phyloP scores from a whole-genome alignment of 352 stramenopile genomes.

The Blastocystis sp. region DNA sequence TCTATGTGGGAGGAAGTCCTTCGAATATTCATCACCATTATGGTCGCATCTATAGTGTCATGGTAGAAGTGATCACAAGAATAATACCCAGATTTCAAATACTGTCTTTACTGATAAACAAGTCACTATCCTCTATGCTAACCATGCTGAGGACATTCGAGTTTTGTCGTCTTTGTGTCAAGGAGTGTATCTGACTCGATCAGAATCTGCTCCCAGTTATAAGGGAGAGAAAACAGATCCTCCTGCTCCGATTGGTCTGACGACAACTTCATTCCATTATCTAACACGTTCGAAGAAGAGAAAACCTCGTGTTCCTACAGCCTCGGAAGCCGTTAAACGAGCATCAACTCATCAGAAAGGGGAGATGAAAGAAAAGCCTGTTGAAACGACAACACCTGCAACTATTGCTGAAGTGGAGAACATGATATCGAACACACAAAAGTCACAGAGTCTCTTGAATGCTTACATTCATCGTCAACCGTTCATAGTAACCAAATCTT shows the following conservation, averaged over 20 bases:
- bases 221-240: not conserved
- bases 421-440: not conserved
- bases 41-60: constrained; percentile 33
- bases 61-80: not conserved
- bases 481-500: not conserved
- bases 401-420: not conserved
- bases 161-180: not conserved
- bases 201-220: not conserved
- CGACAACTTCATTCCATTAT: not conserved
- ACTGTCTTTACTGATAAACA: not conserved
- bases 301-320: no score
- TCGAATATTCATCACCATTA: not conserved
- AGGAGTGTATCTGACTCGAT: not conserved
- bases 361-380: not conserved
- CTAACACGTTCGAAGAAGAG: not conserved
- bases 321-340: not conserved
- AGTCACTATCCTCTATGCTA: not conserved
- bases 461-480: not conserved
- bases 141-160: constrained; percentile 5
- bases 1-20: not conserved
- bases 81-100: not conserved
- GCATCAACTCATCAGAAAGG: not conserved
- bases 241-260: not conserved
- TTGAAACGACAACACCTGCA: not conserved
- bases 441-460: not conserved